These are phyloP conservation scores for Exophiala calicioides DNA, from an alignment of 2,329 filamentous ascomycete species.

Conservation along the genomic window DNA sequence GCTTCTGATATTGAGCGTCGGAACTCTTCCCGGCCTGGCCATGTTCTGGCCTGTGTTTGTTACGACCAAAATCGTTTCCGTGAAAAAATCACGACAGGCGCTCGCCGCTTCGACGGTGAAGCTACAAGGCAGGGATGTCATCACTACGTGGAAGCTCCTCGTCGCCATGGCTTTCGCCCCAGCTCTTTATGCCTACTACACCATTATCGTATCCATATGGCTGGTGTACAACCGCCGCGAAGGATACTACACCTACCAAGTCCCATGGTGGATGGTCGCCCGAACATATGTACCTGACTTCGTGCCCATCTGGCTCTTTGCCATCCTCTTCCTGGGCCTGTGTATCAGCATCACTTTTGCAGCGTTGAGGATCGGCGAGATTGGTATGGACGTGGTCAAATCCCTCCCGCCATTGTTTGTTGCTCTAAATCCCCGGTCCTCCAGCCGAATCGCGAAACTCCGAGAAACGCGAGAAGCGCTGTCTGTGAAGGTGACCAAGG, in stretches of 20 bases:
- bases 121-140: slow-evolving; percentile 82
- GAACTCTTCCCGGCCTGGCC: slow-evolving; percentile 80
- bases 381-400: slow-evolving; percentile 99
- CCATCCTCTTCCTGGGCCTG: slow-evolving; percentile 72
- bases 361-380: slow-evolving; percentile 89
- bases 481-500: slow-evolving; percentile 77
- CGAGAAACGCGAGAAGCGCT: slow-evolving; percentile 71
- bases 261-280: slow-evolving; percentile 77
- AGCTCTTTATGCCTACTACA: slow-evolving; percentile 79
- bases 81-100: slow-evolving; percentile 78
- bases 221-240: slow-evolving; percentile 78
- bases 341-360: slow-evolving; percentile 91
- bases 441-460: slow-evolving; percentile 79
- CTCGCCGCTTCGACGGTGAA: slow-evolving; percentile 86
- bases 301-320: slow-evolving; percentile 76
- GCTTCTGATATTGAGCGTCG: slow-evolving; percentile 72
- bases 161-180: slow-evolving; percentile 84
- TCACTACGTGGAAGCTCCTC: slow-evolving; percentile 91
- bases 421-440: slow-evolving; percentile 79
- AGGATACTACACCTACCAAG: slow-evolving; percentile 75
- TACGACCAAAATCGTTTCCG: slow-evolving; percentile 77
- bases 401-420: slow-evolving; percentile 85
- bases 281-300: slow-evolving; percentile 66
- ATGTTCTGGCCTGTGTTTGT: slow-evolving; percentile 89
- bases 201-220: slow-evolving; percentile 70